Evolutionary conservation across 805 yeast genomes (phyloP), one percentile per base, ranked within the genome.

Genomic region (Nakazawaea ambrosiae): DNA sequence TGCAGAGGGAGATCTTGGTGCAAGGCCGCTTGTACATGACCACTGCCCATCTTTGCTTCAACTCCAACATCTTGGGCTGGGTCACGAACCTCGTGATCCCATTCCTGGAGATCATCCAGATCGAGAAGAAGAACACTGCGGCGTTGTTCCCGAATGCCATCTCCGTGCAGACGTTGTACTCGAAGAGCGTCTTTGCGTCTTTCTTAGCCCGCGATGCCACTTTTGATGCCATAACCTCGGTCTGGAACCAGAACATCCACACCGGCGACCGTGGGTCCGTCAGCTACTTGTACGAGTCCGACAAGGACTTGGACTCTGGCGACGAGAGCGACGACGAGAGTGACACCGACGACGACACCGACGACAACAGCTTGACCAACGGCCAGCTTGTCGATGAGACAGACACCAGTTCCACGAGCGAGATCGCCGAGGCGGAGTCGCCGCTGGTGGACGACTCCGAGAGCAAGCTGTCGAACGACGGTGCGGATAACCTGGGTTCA

Each of bases 121-220:
- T 81, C 16, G 81, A 77, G 44, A 81, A 80, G 54, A 74, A 69
- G 51, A 67, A 73, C 12, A 80, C 87, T 0, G 82, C 79, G 0
- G 78, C 76, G 0, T 61, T 81, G 12, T 78, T 81, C 43, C 87
- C 87, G 5, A 81, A 81, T 50, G 86, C 83, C 1, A 70, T 81
- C 44, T 67, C 70, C 31, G 68, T 81, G 17, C 68, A 73, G 39
- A 81, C 88, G 1, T 57, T 78, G 33, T 83, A 80, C 48, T 73
- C 70, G 19, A 74, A 70, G 47, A 76, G 73, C 50, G 66, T 68
- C 0, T 81, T 81, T 63, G 86, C 86, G 0, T 71, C 82, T 1
- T 74, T 81, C 43, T 60, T 78, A 20, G 63, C 77, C 3, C 65
- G 89, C 46, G 89, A 81, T 54, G 40, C 63, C 1, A 61, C 75